Evolutionary conservation across 768 basidiomycete species (phyloP), one percentile per base, ranked within the genome.

Genomic region (Collybia sp.): DNA sequence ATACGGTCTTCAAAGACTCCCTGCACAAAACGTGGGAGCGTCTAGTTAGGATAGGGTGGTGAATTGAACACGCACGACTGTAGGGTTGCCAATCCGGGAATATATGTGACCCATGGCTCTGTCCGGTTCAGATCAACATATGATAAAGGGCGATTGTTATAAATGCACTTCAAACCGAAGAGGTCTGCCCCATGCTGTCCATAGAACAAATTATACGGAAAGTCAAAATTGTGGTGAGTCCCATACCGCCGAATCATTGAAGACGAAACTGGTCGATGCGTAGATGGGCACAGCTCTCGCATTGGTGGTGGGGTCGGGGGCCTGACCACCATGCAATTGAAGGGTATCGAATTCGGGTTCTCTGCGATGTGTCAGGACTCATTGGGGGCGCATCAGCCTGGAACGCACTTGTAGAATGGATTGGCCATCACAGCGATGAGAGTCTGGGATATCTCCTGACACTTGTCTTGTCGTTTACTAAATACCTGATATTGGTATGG

Each of bases 201-300:
- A 31, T 12, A 49, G 37, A 44, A 12, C 17, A 30, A 43, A 44
- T 35, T 30, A 46, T 30, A 25, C 15, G 19, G 33, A 12, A 25
- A 25, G 3, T 17, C 11, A 37, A 6, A 18, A 40, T 18, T 30
- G 15, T 20, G 3, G 15, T 30, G 32, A 12, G 40, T 6, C 32
- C 64, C 73, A 40, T 56, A 83, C 81, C 54, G 77, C 72, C 38
- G 83, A 79, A 58, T 84, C 69, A 55, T 88, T 81, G 72, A 88
- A 89, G 15, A 80, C 77, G 50, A 81, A 89, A 53, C 80, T 81
- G 3, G 85, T 83, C 12, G 82, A 68, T 0, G 85, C 79, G 48
- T 88, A 89, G 56, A 92, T 88, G 0, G 89, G 89, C 0, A 80
- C 77, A 2, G 88, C 89, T 2, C 88, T 77, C 3, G 89, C 83